Evolutionary conservation across 1,284 basidiomycete genomes (phyloP), one percentile per base, ranked within the genome.

Genomic region (Cryptococcus sp.): DNA sequence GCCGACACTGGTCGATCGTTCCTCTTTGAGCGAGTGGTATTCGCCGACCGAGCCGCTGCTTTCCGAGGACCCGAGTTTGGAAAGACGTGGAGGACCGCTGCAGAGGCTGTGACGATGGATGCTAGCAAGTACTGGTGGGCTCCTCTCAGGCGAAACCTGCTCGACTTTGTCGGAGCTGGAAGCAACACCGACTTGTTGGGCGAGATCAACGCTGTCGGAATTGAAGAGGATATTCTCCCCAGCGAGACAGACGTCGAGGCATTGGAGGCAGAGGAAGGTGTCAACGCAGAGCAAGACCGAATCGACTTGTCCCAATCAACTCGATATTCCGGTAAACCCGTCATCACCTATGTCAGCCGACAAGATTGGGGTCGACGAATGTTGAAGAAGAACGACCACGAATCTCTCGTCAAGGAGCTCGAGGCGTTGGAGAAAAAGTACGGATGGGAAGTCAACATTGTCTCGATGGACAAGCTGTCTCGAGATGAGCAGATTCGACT

Each of bases 291-390:
- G 32, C 58, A 61, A 45, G 48, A 49, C n/a, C n/a, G n/a, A n/a
- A n/a, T 50, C 26, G 19, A 53, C 31, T 56, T 58, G 34, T 45
- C 57, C 37, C 16, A 54, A 19, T 42, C 34, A 19, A 45, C 53
- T 35, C 51, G 50, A 24, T 50, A 62, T 16, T 48, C 59, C 14
- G 64, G 64, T 26, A 72, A 66, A 51, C 77, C 73, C 18, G 89
- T 91, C 26, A 88, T 92, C 71, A 91, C 87, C 10, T 91, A 92
- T 63, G 80, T 93, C 54, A 87, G 84, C 11, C 78, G 89, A 12
- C 89, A 93, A 65, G 81, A 78, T 10, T 91, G 88, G 87, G 85
- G 83, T n/a, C 75, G 87, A 18, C 78, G 89, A 23, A 75, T 75
- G 74, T 58, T 77, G 44, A 56, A 49, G 38, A 60, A 67, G 48